Base-by-base conservation (phyloP, 306 rosid species). In the Cicer judaicum region DNA sequence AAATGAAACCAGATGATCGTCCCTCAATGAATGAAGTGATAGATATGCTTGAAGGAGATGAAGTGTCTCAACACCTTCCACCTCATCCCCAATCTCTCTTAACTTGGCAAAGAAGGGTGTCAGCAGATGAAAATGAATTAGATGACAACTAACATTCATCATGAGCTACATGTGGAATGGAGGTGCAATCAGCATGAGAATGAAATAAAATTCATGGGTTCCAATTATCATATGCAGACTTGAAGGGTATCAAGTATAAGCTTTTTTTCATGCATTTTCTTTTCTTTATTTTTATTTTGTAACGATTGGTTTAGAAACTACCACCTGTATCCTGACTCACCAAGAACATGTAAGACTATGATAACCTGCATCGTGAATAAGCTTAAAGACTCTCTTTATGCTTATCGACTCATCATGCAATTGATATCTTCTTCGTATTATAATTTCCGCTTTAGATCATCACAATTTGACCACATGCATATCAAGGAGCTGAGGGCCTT, bases 361-460 rank as follows among this genome's bases (percentile, higher is more conserved):
- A 36, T 89, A 89, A 83, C 91, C 89, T 38, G 84, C 86, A 24
- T 59, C 84, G 19, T 83, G 81, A 74, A 83, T 87, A 79, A 85
- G 57, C 70, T 82, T 88, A 57, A 83, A 43, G 24, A 88, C 83
- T 77, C 34, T 87, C 86, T 77, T 78, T 83, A 66, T 87, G 92
- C 21, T 36, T 19, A 11, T 85, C 68, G 82, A 83, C 83, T 87
- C 95, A 68, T 87, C 89, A 1, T 88, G 68, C 68, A 87, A 59
- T 52, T 52, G 57, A 29, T 70, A 62, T 89, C 79, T 69, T 82
- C 4, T 29, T 29, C 36, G 2, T 79, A n/a, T 81, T 21, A 14
- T 1, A 57, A 21, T 1, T 21, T 8, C 40, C 24, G 15, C 39
- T 57, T 24, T 24, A 24, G 4, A 57, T 55, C 38, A 55, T 46